Evolutionary conservation across 148 eudicot species (phyloP).

Genomic region (Silene latifolia): DNA sequence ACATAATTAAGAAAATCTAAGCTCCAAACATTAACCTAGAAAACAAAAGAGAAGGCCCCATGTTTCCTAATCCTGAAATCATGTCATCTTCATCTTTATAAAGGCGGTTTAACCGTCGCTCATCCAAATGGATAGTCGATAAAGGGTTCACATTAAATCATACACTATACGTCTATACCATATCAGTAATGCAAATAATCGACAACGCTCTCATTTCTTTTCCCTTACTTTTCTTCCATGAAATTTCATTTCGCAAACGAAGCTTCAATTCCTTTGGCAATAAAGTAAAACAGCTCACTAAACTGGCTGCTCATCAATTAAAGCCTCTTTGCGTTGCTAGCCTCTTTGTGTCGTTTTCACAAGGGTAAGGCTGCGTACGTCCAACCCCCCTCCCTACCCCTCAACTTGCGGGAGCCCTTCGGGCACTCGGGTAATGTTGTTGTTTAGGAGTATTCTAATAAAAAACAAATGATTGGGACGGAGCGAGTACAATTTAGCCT

Average conservation of each 20-base stretch:
- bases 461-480: too few species aligned
- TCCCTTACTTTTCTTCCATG: neutral
- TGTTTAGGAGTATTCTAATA: too few species aligned
- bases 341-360: too few species aligned
- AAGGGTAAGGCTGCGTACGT: too few species aligned
- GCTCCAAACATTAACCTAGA: too few species aligned
- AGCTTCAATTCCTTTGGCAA: too few species aligned
- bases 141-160: neutral
- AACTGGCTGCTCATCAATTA: too few species aligned
- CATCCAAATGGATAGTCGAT: neutral
- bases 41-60: neutral
- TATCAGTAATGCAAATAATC: neutral
- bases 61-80: neutral
- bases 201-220: neutral
- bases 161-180: neutral
- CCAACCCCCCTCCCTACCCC: too few species aligned
- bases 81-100: neutral
- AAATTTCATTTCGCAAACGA: neutral
- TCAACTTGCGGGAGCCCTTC: too few species aligned
- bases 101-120: neutral
- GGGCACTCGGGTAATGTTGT: too few species aligned
- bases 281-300: too few species aligned
- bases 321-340: too few species aligned
- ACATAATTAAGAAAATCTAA: neutral
- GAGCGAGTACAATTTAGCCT: neutral